Evolutionary conservation across 148 eudicot species (phyloP).

Genomic region (Rhododendron henanense): DNA sequence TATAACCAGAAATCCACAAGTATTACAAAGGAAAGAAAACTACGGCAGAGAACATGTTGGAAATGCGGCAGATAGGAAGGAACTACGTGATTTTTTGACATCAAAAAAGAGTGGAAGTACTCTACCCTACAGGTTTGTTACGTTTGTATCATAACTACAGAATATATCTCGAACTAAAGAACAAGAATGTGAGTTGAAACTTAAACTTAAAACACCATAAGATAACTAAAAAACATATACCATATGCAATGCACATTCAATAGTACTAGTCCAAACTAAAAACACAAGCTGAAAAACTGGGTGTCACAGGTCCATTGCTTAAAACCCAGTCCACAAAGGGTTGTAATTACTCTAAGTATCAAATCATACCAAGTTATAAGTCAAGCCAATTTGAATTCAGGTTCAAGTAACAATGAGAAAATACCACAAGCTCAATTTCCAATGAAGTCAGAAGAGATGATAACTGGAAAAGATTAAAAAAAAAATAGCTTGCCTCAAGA

Average conservation of each 20-base stretch:
- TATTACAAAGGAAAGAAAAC: neutral
- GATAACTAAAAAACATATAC: neutral
- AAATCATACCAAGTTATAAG: neutral
- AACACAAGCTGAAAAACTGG: neutral
- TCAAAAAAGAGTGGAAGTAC: neutral
- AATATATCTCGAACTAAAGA: neutral
- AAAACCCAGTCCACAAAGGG: too few species aligned
- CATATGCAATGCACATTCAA: neutral
- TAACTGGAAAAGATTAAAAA: neutral
- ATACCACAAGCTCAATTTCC: neutral
- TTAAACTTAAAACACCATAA: neutral
- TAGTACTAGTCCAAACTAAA: neutral
- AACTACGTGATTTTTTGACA: neutral
- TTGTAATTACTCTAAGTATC: neutral
- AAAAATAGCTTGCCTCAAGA: conserved; percentile 51
- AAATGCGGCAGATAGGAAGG: neutral
- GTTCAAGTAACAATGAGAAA: neutral
- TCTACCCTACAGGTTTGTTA: neutral
- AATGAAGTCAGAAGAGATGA: neutral
- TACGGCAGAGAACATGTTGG: neutral
- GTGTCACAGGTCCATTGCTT: neutral
- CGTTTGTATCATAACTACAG: neutral
- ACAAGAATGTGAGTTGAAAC: neutral
- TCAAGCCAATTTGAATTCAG: neutral
- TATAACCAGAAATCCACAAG: neutral